Evolutionary conservation across 768 basidiomycete species (phyloP).

Genomic region (Suillus discolor): DNA sequence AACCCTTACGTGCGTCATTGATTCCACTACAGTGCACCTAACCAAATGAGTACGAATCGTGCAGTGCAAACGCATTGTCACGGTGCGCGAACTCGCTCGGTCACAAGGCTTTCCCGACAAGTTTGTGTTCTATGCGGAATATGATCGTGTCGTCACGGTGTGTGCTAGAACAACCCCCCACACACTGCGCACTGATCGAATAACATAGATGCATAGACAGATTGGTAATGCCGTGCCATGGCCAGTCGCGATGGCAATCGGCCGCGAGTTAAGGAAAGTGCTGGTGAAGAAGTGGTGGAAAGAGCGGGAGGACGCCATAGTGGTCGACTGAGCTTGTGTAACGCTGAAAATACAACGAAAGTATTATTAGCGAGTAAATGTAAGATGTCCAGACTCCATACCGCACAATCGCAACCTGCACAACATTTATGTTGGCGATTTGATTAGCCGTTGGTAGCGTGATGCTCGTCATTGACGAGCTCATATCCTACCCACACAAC

Average conservation of each 20-base stretch:
- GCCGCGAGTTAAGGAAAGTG: conserved; percentile 57
- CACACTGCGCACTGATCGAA: not conserved
- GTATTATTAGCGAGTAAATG: not conserved
- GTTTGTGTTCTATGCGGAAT: conserved; percentile 60
- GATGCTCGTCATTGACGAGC: conserved; percentile 38
- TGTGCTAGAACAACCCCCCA: conserved; percentile 24
- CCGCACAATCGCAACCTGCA: not conserved
- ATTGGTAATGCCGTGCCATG: conserved; percentile 83
- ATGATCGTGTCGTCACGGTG: conserved; percentile 62
- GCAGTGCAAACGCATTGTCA: conserved; percentile 71
- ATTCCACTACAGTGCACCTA: too few species aligned
- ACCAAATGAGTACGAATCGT: not conserved
- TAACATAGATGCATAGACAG: conserved; percentile 69
- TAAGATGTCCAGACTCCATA: not conserved
- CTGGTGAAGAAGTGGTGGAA: conserved; percentile 55
- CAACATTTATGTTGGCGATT: not conserved
- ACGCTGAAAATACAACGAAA: not conserved
- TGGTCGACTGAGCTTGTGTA: conserved; percentile 30
- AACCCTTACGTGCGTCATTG: conserved; percentile 58
- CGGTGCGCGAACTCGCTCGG: conserved; percentile 75
- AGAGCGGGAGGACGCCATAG: conserved; percentile 38
- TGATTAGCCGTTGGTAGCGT: not conserved
- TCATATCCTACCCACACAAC: conserved; percentile 88
- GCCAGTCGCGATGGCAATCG: conserved; percentile 64
- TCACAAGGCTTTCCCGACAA: conserved; percentile 83